Evolutionary conservation across 768 basidiomycete species (phyloP).

Genomic region (Pleurotus eryngii): DNA sequence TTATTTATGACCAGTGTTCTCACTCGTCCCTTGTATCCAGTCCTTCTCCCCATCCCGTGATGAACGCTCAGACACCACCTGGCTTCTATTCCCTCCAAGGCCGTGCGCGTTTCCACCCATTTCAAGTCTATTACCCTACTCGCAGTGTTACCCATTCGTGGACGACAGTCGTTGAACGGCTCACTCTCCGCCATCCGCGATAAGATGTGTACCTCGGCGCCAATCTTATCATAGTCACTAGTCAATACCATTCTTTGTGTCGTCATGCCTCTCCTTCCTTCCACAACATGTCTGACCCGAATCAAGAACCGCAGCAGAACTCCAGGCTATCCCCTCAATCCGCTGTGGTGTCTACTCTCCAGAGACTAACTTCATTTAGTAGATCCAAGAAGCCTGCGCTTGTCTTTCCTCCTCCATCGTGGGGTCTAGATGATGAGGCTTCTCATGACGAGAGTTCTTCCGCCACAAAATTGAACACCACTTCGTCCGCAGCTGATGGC

Average conservation of each 20-base stretch:
- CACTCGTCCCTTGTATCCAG: no score
- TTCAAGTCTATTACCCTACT: no score
- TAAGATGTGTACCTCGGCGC: background rate
- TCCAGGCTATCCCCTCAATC: background rate
- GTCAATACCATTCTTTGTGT: background rate
- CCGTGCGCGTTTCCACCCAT: no score
- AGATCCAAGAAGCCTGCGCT: slow-evolving; percentile 1
- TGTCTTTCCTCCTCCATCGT: slow-evolving; percentile 7
- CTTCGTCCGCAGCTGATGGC: background rate
- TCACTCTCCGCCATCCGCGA: no score
- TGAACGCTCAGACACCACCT: no score
- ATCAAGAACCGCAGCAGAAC: background rate
- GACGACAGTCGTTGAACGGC: no score
- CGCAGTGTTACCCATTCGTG: no score
- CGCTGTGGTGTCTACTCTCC: background rate
- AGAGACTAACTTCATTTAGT: slow-evolving; percentile 1
- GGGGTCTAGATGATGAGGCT: background rate
- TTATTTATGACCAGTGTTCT: no score
- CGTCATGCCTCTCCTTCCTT: background rate
- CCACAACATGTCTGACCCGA: slow-evolving; percentile 18
- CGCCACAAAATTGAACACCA: background rate
- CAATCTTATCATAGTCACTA: slow-evolving; percentile 1
- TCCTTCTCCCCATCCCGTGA: no score
- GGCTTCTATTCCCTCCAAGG: no score
- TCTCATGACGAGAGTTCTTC: background rate